Conservation (phyloP, 352 stramenopile species). For the Pythium sukuiense region DNA sequence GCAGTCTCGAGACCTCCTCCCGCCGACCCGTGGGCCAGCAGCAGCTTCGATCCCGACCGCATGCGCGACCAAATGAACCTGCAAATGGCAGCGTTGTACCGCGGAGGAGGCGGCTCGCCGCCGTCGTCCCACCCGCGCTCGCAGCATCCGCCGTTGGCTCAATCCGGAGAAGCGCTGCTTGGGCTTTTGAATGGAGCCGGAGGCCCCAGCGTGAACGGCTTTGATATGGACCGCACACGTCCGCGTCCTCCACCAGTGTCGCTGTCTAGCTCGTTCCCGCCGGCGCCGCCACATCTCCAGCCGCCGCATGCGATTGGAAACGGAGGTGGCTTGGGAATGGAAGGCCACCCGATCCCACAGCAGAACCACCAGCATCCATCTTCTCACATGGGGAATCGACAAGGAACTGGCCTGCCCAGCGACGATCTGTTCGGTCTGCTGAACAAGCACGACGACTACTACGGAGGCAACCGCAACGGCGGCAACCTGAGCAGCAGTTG, state of each 20-base stretch:
- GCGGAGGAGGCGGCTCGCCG: constrained; percentile 12
- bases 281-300: constrained; percentile 9
- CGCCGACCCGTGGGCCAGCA: constrained; percentile 17
- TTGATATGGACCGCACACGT: constrained; percentile 18
- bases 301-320: constrained; percentile 7
- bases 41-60: constrained; percentile 20
- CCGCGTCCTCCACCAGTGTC: constrained; percentile 17
- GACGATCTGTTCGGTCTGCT: constrained; percentile 41
- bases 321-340: constrained; percentile 12
- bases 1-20: constrained; percentile 2
- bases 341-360: constrained; percentile 13
- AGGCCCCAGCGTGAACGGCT: background rate
- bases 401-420: constrained; percentile 9
- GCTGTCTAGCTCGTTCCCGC: constrained; percentile 24
- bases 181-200: constrained; percentile 31
- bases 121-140: constrained; percentile 19
- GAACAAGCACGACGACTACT: constrained; percentile 23
- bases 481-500: constrained; percentile 26
- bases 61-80: constrained; percentile 78
- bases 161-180: constrained; percentile 40
- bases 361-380: constrained; percentile 20
- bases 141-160: constrained; percentile 34
- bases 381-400: background rate
- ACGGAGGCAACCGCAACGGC: background rate
- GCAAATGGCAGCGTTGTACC: constrained; percentile 75